These are phyloP conservation scores for Didymella segeticola DNA, from an alignment of 2,329 filamentous ascomycete species.

Conservation along the genomic window DNA sequence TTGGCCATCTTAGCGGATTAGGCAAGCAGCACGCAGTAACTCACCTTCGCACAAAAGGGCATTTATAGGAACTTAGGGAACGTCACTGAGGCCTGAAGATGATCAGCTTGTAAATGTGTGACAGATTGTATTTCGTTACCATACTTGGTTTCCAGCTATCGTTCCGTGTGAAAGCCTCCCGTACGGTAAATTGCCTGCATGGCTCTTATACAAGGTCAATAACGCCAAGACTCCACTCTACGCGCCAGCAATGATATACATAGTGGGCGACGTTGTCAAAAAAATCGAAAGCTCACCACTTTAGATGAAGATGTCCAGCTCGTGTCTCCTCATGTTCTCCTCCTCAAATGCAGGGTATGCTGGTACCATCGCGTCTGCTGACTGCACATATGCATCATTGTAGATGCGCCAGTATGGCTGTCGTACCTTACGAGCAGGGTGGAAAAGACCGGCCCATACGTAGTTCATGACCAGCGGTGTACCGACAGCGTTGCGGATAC, in stretches of 20 bases:
- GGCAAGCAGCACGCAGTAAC: not conserved
- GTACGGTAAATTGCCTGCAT: constrained; percentile 5
- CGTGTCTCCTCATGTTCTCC: constrained; percentile 77
- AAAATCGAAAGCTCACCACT: constrained; percentile 5
- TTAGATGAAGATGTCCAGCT: constrained; percentile 82
- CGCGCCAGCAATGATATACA: constrained; percentile 3
- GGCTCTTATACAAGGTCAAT: constrained; percentile 18
- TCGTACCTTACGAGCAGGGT: constrained; percentile 92
- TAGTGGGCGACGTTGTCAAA: constrained; percentile 5
- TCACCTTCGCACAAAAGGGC: not conserved
- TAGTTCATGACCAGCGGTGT: constrained; percentile 96
- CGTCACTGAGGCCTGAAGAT: constrained; percentile 24
- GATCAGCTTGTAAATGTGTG: constrained; percentile 31
- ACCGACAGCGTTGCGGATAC: constrained; percentile 90
- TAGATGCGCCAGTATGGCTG: constrained; percentile 96
- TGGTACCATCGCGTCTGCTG: constrained; percentile 92
- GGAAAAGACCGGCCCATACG: constrained; percentile 96
- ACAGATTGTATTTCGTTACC: constrained; percentile 35
- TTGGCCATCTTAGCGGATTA: not conserved
- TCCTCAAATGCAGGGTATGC: constrained; percentile 91
- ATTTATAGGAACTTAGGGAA: not conserved
- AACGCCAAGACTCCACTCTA: constrained; percentile 17
- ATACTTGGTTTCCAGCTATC: constrained; percentile 13
- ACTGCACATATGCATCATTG: constrained; percentile 95
- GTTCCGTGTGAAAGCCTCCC: not conserved